A percentile compares a stretch with the other conserved stretches of the same genome.
Conservation (phyloP, 1,284 basidiomycete species). For the Ustanciosporium gigantosporum region DNA sequence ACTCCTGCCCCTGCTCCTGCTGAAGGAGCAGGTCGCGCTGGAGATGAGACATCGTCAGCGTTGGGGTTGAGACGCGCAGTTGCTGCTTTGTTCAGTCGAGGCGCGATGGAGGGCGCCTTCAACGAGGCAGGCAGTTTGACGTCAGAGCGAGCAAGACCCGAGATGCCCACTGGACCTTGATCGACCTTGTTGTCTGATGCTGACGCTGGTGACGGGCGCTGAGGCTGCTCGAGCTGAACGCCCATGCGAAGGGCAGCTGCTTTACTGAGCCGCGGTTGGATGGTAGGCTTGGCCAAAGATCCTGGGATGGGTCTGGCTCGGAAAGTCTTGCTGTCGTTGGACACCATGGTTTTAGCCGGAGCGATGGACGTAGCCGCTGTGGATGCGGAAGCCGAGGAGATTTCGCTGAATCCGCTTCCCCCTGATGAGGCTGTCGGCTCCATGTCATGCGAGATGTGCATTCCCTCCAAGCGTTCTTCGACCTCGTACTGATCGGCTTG, state of each 20-base stretch:
- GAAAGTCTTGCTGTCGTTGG: constrained; percentile 62
- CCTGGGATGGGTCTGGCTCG: constrained; percentile 73
- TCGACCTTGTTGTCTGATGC: not conserved
- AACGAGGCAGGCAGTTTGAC: constrained; percentile 21
- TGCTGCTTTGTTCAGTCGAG: constrained; percentile 42
- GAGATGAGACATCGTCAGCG: not conserved
- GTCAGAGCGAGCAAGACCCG: constrained; percentile 22
- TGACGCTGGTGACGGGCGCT: not conserved
- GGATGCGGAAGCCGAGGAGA: not conserved
- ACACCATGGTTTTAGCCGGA: not conserved
- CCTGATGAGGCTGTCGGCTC: not conserved
- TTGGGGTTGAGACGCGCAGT: constrained; percentile 9
- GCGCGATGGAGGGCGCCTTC: constrained; percentile 29
- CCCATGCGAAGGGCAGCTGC: constrained; percentile 72
- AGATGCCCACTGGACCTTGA: constrained; percentile 27
- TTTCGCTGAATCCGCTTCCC: constrained; percentile 2
- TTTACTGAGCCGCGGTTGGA: constrained; percentile 75
- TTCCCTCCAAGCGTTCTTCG: not conserved
- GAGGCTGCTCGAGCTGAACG: constrained; percentile 6
- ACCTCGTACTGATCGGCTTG: too few species aligned
- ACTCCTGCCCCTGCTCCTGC: not conserved
- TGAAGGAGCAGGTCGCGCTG: not conserved
- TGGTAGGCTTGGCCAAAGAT: constrained; percentile 69
- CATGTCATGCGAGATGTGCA: not conserved
- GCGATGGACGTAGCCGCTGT: constrained; percentile 1